Evolutionary conservation across 2,329 filamentous ascomycete species (phyloP).

Genomic region (Alternaria panax): DNA sequence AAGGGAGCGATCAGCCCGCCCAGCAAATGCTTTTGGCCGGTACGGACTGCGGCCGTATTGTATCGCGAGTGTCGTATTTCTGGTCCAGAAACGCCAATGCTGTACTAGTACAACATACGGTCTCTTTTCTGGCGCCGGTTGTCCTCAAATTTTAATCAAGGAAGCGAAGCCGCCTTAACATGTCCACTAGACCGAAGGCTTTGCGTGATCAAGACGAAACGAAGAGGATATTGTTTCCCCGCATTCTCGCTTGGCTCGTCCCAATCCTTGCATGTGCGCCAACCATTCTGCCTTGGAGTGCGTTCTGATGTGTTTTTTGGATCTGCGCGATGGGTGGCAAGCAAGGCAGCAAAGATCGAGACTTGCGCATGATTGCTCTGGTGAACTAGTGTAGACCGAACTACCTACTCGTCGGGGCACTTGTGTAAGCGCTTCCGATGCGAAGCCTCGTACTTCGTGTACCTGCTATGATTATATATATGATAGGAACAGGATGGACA

Average conservation of each 20-base stretch:
- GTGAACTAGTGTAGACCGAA: background rate
- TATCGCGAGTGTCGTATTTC: background rate
- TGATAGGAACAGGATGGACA: background rate
- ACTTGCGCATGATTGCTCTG: background rate
- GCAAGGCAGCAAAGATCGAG: background rate
- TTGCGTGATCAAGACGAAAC: constrained; percentile 2
- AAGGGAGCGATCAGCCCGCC: background rate
- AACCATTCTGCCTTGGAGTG: background rate
- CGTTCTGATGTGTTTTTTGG: constrained; percentile 1
- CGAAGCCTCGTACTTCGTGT: background rate
- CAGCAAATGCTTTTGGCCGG: background rate
- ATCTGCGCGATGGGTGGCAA: background rate
- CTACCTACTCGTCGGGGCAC: background rate
- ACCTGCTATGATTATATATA: background rate
- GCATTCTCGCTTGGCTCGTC: constrained; percentile 7
- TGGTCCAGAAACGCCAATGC: background rate
- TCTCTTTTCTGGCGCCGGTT: background rate
- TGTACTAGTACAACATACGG: background rate
- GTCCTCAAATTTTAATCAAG: background rate
- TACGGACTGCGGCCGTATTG: background rate
- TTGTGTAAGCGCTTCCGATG: background rate
- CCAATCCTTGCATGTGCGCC: background rate
- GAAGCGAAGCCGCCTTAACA: background rate
- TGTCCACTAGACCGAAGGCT: background rate
- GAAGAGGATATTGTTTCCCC: constrained; percentile 2